Base-by-base conservation (phyloP, 2,329 filamentous ascomycete species). In the Xylariaceae sp. region DNA sequence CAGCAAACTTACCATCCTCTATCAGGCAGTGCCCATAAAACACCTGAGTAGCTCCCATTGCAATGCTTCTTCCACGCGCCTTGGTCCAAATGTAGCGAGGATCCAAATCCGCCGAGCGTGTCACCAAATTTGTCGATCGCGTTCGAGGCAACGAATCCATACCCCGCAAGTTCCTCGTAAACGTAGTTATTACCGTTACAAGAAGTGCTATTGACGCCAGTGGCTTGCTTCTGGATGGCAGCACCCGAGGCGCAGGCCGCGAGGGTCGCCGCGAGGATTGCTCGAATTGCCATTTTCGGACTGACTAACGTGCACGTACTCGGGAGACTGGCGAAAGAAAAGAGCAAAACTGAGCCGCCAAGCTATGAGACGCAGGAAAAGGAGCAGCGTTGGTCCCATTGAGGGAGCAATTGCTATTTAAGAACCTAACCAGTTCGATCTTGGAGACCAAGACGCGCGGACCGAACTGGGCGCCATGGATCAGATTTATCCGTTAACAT, bases 91-190 rank as follows among this genome's bases (percentile, higher is more conserved):
- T 84, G 81, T 61, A 87, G 81, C 10, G 84, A 78, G 52, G 82
- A 87, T 7, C 88, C 88, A 45, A 88, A 76, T 1, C 85, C 84
- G 30, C 84, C 85, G 24, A 90, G 73, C 0, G 86, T 90, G 65
- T 91, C 87, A 24, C 85, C 85, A 60, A 81, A 86, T 65, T 86
- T 85, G 71, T 91, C 88, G 26, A 78, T 74, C 2, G 80, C 78
- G 63, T 85, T 77, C 26, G 77, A 76, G 0, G 80, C 71, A 3
- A 90, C 70, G 50, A 76, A 79, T 4, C 87, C 87, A 64, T 85
- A 90, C 8, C 87, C 87, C 4, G 83, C 85, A 8, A 91, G 79
- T 52, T 81, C 77, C 46, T 86, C 74, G 67, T 91, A 91, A n/a
- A 80, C 76, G 64, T 87, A 90, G 0, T 71, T 76, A 57, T 83